Evolutionary conservation across 2,329 filamentous ascomycete species (phyloP).

Genomic region (Clathrospora elynae): DNA sequence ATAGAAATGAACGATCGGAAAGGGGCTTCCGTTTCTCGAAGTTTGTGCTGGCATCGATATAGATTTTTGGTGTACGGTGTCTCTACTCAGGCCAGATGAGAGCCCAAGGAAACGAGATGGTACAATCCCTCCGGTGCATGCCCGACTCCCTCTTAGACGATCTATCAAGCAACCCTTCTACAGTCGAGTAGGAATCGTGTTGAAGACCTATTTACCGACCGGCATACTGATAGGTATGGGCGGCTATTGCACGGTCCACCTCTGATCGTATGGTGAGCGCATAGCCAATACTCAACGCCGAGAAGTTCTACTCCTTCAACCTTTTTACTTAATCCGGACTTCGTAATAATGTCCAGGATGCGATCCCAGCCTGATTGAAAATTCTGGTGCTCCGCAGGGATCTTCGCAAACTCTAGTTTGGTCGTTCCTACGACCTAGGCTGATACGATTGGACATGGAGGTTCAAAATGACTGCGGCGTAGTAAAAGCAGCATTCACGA

Average conservation of each 20-base stretch:
- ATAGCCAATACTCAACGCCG: slow-evolving; percentile 20
- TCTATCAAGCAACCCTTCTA: background rate
- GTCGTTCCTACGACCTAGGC: slow-evolving; percentile 1
- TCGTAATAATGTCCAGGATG: slow-evolving; percentile 7
- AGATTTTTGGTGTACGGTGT: too few relatives aligned
- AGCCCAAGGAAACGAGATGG: too few relatives aligned
- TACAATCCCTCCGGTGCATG: too few relatives aligned
- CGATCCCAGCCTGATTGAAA: background rate
- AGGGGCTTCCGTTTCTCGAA: slow-evolving; percentile 8
- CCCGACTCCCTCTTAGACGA: too few relatives aligned
- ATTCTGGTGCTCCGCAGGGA: slow-evolving; percentile 10
- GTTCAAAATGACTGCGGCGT: slow-evolving; percentile 22
- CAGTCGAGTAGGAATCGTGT: background rate
- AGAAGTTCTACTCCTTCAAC: slow-evolving; percentile 10
- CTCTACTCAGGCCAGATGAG: too few relatives aligned
- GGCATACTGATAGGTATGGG: slow-evolving; percentile 5
- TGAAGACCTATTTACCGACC: slow-evolving; percentile 11
- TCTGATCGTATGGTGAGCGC: slow-evolving; percentile 6
- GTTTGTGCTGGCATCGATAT: background rate
- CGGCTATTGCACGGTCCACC: slow-evolving; percentile 20
- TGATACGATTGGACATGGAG: slow-evolving; percentile 19
- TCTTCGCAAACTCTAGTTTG: slow-evolving; percentile 18
- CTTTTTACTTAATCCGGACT: slow-evolving; percentile 12
- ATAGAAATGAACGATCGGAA: too few relatives aligned
- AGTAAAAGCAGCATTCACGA: slow-evolving; percentile 11